Base-by-base conservation (phyloP, 805 yeast species). In the Candida railenensis region DNA sequence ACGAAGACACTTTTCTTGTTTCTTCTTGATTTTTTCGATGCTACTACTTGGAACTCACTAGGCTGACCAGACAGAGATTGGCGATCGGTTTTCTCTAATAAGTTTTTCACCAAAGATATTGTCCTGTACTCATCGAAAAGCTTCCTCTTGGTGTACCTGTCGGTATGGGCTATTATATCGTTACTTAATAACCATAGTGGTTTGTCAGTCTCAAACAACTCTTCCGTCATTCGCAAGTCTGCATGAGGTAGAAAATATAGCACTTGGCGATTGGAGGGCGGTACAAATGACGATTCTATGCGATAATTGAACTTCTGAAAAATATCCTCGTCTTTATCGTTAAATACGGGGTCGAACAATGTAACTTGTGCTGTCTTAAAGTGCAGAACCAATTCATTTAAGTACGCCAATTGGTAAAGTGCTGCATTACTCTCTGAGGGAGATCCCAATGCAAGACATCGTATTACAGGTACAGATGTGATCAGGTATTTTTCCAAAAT, bases 201-300 rank as follows among this genome's bases (percentile, higher is more conserved):
- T 30, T 57, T 22, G 19, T 65, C 59, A 0, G 47, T 20, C 2
- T 37, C 37, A 11, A 81, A 43, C 1, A 81, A 50, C 1, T 21
- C n/a, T 36, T 80, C 74, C 1, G 84, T 77, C 15, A 82, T 55
- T 15, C 61, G 69, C 34, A 84, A 62, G 1, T 89, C 88, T 0
- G 91, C 92, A 65, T 87, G 96, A 0, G 95, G 95, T 40, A 87
- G 69, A 56, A 80, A 87, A 59, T 69, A 85, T 2, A 87, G 14
- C 19, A 34, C 16, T 34, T 34, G 37, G 30, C 30, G 30, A 12
- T 12, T 22, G 4, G 39, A 18, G 8, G 19, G 4, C 18, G 39
- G 22, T 15, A 7, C 22, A 20, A 15, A 36, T 7, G 39, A 7
- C 14, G 16, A 4, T 16, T 36, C 39, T 8, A 36, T 22, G 12